phyloP scores from a whole-genome alignment of 2,329 filamentous ascomycete genomes.

The Venturia nashicola region DNA sequence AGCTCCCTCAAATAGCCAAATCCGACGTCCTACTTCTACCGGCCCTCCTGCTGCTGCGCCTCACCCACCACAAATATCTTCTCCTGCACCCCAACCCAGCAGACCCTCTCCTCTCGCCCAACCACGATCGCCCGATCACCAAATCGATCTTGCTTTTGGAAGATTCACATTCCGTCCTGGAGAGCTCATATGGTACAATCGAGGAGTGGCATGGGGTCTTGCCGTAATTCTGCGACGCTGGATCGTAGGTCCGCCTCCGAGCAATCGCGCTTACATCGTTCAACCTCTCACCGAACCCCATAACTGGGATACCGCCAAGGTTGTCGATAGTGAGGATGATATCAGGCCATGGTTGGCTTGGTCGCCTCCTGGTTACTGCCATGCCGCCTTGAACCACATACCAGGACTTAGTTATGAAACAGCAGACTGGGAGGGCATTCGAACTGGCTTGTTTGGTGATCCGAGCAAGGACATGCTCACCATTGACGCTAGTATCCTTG shows the following conservation, averaged over 20 bases:
- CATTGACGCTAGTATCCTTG: conserved; percentile 46
- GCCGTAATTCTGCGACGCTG: conserved; percentile 33
- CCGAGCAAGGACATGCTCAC: conserved; percentile 29
- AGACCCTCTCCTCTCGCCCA: conserved; percentile 27
- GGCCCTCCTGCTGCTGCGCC: background rate
- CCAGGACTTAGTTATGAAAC: conserved; percentile 30
- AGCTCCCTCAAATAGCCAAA: conserved; percentile 14
- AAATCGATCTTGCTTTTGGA: conserved; percentile 34
- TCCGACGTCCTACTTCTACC: background rate
- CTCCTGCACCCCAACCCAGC: conserved; percentile 1
- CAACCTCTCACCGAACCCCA: conserved; percentile 38
- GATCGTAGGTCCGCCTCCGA: conserved; percentile 19
- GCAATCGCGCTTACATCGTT: conserved; percentile 27
- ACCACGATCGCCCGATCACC: conserved; percentile 33
- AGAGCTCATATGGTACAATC: conserved; percentile 45
- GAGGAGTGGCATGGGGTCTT: conserved; percentile 40
- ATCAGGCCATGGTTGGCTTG: conserved; percentile 47
- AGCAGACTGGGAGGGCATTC: conserved; percentile 37
- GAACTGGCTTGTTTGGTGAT: conserved; percentile 31
- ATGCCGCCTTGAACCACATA: conserved; percentile 27
- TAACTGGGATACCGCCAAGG: conserved; percentile 19
- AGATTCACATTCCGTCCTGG: conserved; percentile 41
- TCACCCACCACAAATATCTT: background rate
- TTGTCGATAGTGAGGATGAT: conserved; percentile 29
- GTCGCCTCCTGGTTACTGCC: conserved; percentile 41